Evolutionary conservation across 1,139 yeast species (phyloP).

Genomic region (Debaryomyces coudertii): DNA sequence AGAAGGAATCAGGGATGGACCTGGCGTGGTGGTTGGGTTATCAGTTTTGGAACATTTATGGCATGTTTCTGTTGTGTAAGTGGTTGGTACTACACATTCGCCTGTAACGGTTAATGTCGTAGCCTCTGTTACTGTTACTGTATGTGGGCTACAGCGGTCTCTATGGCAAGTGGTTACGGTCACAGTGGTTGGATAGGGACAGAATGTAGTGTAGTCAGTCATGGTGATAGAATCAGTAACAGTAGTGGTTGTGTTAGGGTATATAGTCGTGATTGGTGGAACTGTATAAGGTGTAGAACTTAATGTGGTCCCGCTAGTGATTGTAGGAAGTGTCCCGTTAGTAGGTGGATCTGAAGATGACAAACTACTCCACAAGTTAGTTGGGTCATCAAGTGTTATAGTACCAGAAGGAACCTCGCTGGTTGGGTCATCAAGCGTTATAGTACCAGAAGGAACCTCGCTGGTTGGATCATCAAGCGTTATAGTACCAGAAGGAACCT

Average conservation of each 20-base stretch:
- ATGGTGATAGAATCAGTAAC: conserved; percentile 17
- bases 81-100: conserved; percentile 41
- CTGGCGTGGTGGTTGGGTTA: conserved; percentile 5
- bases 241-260: conserved; percentile 11
- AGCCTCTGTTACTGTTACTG: conserved; percentile 37
- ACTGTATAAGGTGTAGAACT: not conserved
- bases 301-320: not conserved
- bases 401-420: not conserved
- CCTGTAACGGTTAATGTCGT: conserved; percentile 41
- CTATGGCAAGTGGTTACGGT: conserved; percentile 34
- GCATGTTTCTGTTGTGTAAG: conserved; percentile 22
- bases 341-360: conserved; percentile 2
- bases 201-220: conserved; percentile 42
- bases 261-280: not conserved
- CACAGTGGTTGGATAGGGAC: conserved; percentile 38
- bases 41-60: conserved; percentile 13
- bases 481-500: conserved; percentile 4
- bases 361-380: not conserved
- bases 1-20: not conserved
- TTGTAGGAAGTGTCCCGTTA: not conserved
- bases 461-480: conserved; percentile 15
- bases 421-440: conserved; percentile 15
- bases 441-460: conserved; percentile 2
- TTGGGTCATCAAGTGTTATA: conserved; percentile 6
- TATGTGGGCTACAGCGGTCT: conserved; percentile 22